Base-by-base conservation (phyloP, 768 basidiomycete genomes). In the Leccinum olivaceopallidum region DNA sequence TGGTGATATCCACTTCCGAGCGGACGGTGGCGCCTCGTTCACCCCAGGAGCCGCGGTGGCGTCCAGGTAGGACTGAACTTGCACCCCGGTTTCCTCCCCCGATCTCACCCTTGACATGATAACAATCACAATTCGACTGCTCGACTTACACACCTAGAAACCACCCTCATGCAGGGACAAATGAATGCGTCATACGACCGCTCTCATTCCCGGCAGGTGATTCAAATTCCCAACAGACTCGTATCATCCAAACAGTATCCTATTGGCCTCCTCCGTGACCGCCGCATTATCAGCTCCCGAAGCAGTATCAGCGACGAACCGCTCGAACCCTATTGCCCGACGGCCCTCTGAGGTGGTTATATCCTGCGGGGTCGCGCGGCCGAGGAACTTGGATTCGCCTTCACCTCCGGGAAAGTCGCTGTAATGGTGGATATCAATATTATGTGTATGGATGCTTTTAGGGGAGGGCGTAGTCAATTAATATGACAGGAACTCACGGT, bases 381-480 rank as follows among this genome's bases (percentile, higher is more conserved):
- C 79, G 1, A 72, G 52, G 54, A 81, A 84, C 9, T 63, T 60
- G 0, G 79, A 79, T 68, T 85, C 83, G 20, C 83, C 82, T 48
- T 77, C 73, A 5, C 84, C 83, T 39, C 81, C 79, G 1, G 84
- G 82, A 53, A 84, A 84, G 61, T 85, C 83, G 10, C 82, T 83
- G 51, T 5, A 53, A 6, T 13, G 13, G 47, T 6, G n/a, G 10
- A 12, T 12, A 12, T 47, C 44, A 20, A 47, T n/a, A n/a, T n/a
- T 20, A 20, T 47, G 44, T 18, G 42, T n/a, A 42, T 9, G 42
- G 20, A 47, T 20, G 10, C 44, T 47, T 47, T 44, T 12, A 47
- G 44, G 44, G n/a, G 44, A 44, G 42, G 18, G 42, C 18, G 44
- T 12, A 20, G 44, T 47, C 44, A 20, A 50, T 20, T 5, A 5